These are phyloP conservation scores for Aspergillus ibericus DNA, from an alignment of 2,329 filamentous ascomycete genomes.

Conservation along the genomic window DNA sequence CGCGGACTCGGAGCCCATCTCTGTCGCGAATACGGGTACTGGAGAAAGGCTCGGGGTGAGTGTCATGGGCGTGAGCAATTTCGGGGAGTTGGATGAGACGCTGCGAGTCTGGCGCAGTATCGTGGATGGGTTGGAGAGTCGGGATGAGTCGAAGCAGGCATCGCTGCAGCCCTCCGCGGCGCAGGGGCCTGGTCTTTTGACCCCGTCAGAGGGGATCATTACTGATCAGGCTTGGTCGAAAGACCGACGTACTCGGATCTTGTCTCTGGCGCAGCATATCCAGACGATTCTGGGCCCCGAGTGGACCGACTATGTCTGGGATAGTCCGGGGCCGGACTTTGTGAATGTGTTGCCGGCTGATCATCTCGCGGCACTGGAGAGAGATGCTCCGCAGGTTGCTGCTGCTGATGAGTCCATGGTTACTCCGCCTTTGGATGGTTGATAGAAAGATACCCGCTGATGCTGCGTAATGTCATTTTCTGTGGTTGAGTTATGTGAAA, in stretches of 20 bases:
- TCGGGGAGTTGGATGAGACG: slow-evolving; percentile 62
- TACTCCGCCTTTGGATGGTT: slow-evolving; percentile 34
- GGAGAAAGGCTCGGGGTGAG: slow-evolving; percentile 60
- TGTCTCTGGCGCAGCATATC: slow-evolving; percentile 39
- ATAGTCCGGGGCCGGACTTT: slow-evolving; percentile 44
- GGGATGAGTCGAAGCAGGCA: slow-evolving; percentile 13
- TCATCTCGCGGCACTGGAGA: slow-evolving; percentile 23
- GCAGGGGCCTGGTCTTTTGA: slow-evolving; percentile 27
- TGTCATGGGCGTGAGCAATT: slow-evolving; percentile 64
- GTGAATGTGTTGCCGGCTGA: slow-evolving; percentile 37
- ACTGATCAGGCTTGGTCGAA: slow-evolving; percentile 43
- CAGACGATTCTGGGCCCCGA: slow-evolving; percentile 39
- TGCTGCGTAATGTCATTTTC: slow-evolving; percentile 1
- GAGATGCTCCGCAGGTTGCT: slow-evolving; percentile 4
- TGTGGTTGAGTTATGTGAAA: not conserved
- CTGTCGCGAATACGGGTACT: slow-evolving; percentile 45
- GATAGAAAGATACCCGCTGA: slow-evolving; percentile 21
- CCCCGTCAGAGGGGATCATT: slow-evolving; percentile 38
- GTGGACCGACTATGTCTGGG: slow-evolving; percentile 50
- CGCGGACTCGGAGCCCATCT: slow-evolving; percentile 36
- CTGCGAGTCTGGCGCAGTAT: slow-evolving; percentile 58
- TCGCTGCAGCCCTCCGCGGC: slow-evolving; percentile 8
- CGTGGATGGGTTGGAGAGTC: slow-evolving; percentile 49
- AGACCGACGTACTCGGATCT: slow-evolving; percentile 34
- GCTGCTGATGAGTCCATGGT: slow-evolving; percentile 20